phyloP scores from a whole-genome alignment of 2,329 filamentous ascomycete genomes.

The Thelonectria discophora region DNA sequence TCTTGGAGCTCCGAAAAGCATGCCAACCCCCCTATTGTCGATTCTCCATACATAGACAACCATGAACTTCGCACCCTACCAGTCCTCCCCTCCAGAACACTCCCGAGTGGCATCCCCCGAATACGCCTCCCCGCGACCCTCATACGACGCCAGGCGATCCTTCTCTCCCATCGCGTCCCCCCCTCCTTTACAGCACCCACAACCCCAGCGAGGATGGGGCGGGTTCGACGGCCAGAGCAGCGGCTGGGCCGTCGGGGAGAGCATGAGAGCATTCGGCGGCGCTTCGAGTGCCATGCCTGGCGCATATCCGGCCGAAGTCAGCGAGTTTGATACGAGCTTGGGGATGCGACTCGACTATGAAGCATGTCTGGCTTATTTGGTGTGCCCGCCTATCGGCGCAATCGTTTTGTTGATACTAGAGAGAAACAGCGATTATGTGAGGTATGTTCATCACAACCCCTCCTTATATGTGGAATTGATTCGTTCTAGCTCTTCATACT shows the following conservation, averaged over 20 bases:
- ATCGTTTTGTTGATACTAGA: conserved; percentile 87
- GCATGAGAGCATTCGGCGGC: conserved; percentile 34
- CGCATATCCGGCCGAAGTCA: conserved; percentile 62
- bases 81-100: conserved; percentile 88
- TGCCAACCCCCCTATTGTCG: conserved; percentile 8
- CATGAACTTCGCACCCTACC: conserved; percentile 98
- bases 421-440: conserved; percentile 95
- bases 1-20: neutral
- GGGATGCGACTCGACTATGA: conserved; percentile 89
- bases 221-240: conserved; percentile 51
- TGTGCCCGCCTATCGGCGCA: conserved; percentile 84
- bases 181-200: conserved; percentile 57
- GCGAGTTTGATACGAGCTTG: conserved; percentile 90
- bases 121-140: conserved; percentile 61
- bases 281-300: conserved; percentile 45
- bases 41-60: conserved; percentile 31
- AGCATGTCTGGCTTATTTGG: conserved; percentile 87
- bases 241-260: conserved; percentile 41
- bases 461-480: neutral
- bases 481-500: neutral
- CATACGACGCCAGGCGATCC: conserved; percentile 63
- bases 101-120: conserved; percentile 80
- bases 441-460: conserved; percentile 61
- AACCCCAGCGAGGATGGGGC: conserved; percentile 65
- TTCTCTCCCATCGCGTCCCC: conserved; percentile 59